Percentiles rank a stretch among this genome's conserved stretches.
phyloP scores from a whole-genome alignment of 2,329 filamentous ascomycete genomes.

The Hypomyces perniciosus region DNA sequence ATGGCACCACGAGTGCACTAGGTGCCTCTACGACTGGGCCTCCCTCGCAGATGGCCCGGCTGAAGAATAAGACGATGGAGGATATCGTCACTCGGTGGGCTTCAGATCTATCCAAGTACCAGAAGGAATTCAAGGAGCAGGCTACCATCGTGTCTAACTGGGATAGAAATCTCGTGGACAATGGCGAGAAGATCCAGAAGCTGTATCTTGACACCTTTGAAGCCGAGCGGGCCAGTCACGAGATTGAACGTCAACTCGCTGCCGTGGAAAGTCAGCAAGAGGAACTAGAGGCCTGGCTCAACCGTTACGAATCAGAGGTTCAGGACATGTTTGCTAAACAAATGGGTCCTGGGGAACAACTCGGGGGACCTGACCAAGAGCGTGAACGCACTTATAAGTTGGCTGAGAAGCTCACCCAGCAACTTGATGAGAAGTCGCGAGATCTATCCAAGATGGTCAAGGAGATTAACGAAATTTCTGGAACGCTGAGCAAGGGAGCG shows the following conservation, averaged over 20 bases:
- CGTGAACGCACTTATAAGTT: conserved; percentile 93
- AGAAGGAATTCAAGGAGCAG: conserved; percentile 92
- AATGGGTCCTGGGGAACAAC: conserved; percentile 65
- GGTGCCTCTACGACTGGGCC: conserved; percentile 75
- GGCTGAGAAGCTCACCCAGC: conserved; percentile 86
- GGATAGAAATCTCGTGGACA: conserved; percentile 89
- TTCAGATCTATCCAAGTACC: conserved; percentile 88
- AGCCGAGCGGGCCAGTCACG: conserved; percentile 84
- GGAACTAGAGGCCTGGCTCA: conserved; percentile 81
- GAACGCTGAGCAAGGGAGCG: conserved; percentile 78
- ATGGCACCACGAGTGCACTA: conserved; percentile 37
- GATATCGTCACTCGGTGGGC: conserved; percentile 98
- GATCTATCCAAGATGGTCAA: conserved; percentile 95
- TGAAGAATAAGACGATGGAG: conserved; percentile 99
- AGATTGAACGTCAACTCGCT: conserved; percentile 87
- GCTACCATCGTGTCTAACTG: conserved; percentile 81
- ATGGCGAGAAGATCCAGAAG: conserved; percentile 90
- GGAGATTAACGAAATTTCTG: conserved; percentile 92
- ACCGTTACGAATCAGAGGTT: conserved; percentile 86
- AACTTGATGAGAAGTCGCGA: conserved; percentile 88
- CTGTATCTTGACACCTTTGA: conserved; percentile 89
- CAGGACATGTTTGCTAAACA: conserved; percentile 81
- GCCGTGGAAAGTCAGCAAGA: conserved; percentile 89
- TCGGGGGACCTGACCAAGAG: conserved; percentile 89
- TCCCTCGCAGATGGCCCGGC: conserved; percentile 74